Percentiles rank a stretch among this genome's conserved stretches.
phyloP scores from a whole-genome alignment of 192 early-diverging fungal species.

The Coemansia sp. region DNA sequence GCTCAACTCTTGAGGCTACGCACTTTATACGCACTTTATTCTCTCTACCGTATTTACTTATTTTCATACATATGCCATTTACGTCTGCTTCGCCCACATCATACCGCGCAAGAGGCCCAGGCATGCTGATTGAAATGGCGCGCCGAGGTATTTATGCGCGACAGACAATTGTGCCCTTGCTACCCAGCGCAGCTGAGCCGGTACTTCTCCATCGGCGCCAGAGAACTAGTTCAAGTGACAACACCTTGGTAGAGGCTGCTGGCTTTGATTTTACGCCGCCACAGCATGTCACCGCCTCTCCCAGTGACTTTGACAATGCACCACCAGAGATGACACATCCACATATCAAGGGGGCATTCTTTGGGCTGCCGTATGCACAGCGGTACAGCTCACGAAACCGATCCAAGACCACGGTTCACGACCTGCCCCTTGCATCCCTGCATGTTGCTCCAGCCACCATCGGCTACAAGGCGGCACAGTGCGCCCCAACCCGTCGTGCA shows the following conservation, averaged over 20 bases:
- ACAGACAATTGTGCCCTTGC: constrained; percentile 17
- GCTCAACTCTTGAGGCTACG: neutral
- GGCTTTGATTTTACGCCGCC: constrained; percentile 4
- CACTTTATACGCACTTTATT: neutral
- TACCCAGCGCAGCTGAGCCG: neutral
- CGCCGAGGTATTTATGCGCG: constrained; percentile 14
- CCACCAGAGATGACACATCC: constrained; percentile 14
- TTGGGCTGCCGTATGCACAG: constrained; percentile 40
- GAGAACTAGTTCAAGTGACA: neutral
- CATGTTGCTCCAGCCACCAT: neutral
- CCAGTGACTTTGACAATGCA: constrained; percentile 26
- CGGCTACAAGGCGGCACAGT: neutral
- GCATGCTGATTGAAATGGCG: constrained; percentile 17
- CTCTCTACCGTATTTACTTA: neutral
- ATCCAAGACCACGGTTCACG: neutral
- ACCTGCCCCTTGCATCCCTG: constrained; percentile 1
- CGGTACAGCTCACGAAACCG: constrained; percentile 7
- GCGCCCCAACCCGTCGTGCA: constrained; percentile 30
- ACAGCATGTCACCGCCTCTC: neutral
- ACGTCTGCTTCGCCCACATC: constrained; percentile 2
- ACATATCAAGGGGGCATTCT: constrained; percentile 23
- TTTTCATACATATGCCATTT: neutral
- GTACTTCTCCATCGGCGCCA: neutral
- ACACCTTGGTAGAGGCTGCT: neutral
- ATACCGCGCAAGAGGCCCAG: constrained; percentile 1